phyloP scores from a whole-genome alignment of 345 rosid genomes.

The Hibiscus tridactylites region DNA sequence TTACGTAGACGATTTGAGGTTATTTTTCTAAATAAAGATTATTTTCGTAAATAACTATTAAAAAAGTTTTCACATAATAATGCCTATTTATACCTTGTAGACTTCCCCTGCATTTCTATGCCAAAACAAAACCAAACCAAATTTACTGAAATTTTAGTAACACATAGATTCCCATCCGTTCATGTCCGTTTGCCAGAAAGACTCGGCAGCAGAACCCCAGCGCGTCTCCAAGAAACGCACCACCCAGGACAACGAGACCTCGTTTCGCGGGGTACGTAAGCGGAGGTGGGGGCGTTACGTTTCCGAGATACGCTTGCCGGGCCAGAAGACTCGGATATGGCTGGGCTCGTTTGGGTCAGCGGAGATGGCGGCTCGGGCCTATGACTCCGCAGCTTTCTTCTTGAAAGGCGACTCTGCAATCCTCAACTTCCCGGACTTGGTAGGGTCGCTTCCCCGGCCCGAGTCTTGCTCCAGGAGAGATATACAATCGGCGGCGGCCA shows the following conservation, averaged over 20 bases:
- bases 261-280: slow-evolving; percentile 7
- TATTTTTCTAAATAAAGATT: too few relatives aligned
- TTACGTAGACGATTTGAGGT: too few relatives aligned
- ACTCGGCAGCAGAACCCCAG: background rate
- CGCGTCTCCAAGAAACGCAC: background rate
- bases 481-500: slow-evolving; percentile 5
- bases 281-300: slow-evolving; percentile 9
- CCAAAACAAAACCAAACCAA: background rate
- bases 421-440: slow-evolving; percentile 2
- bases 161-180: background rate
- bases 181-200: background rate
- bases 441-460: background rate
- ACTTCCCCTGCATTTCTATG: background rate
- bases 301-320: slow-evolving; percentile 1
- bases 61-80: too few relatives aligned
- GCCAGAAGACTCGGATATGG: slow-evolving; percentile 4
- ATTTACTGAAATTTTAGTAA: background rate
- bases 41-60: too few relatives aligned
- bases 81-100: background rate
- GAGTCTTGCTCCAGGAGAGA: slow-evolving; percentile 1
- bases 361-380: slow-evolving; percentile 3
- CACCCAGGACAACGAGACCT: background rate
- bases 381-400: slow-evolving; percentile 5
- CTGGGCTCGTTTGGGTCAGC: background rate
- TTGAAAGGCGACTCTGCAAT: slow-evolving; percentile 3